Base-by-base conservation (phyloP, 1,139 yeast species). In the Torulaspora pretoriensis region DNA sequence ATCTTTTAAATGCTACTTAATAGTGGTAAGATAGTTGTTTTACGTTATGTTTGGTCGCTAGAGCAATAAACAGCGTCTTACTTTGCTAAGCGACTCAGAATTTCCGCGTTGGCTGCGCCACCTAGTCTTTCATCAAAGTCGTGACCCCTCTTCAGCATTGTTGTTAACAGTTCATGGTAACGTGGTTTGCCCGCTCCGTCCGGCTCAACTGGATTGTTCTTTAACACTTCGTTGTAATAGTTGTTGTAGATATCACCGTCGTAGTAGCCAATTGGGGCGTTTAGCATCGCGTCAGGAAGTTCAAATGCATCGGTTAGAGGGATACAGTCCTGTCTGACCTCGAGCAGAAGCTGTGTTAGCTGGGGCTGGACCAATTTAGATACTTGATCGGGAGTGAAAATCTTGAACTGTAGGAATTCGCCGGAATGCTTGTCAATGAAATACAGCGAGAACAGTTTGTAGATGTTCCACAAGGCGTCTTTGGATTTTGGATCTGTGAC, bases 281-380 rank as follows among this genome's bases (percentile, higher is more conserved):
- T 87, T 64, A 90, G 76, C 69, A 84, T 77, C 70, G 78, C 85
- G 68, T 90, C 97, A 29, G 90, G 79, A 61, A 84, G 75, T 69
- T 83, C 82, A 76, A 90, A 90, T 4, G 96, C 77, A 68, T 90
- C 97, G n/a, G 95, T 85, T 57, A 86, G 73, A 14, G 87, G 86
- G 63, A 88, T 79, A 46, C 83, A 84, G 59, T 84, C 82, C 38
- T 81, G 80, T 65, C 97, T 77, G 45, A 83, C 58, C 34, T 68
- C 71, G 14, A 67, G 60, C 52, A 80, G 68, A 48, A 81, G 60
- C 35, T 65, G 65, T 43, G 75, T 74, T 49, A 77, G 64, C 45
- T 68, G 68, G 31, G 75, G 70, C 55, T 76, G 75, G 13, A 63
- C 48, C 52, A 76, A 65, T 46, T 67, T 64, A 26, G 75, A 69